A percentile compares a stretch with the other conserved stretches of the same genome.
phyloP scores from a whole-genome alignment of 1,139 yeast species.

The Blastobotrys indianensis region DNA sequence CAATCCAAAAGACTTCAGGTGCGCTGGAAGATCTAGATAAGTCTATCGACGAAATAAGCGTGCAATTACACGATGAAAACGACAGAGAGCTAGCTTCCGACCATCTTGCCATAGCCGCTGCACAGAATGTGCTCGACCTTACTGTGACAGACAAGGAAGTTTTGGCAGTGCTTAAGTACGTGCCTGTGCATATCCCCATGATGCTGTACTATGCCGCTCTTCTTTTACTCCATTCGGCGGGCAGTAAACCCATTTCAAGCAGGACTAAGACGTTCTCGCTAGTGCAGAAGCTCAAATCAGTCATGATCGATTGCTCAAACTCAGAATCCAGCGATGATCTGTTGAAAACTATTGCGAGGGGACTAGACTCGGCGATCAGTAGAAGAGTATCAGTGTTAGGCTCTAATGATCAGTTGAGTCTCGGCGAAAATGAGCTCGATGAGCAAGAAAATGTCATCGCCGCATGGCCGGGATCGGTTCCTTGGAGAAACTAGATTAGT shows the following conservation, averaged over 20 bases:
- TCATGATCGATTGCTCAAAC: conserved; percentile 44
- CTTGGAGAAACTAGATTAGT: conserved; percentile 5
- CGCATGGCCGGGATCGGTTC: conserved; percentile 24
- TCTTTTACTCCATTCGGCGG: conserved; percentile 36
- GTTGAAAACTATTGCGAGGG: conserved; percentile 26
- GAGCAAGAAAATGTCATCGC: conserved; percentile 14
- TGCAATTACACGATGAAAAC: neutral
- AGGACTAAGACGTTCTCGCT: conserved; percentile 17
- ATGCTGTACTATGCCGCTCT: conserved; percentile 67
- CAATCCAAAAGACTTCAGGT: conserved; percentile 32
- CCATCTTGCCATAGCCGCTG: conserved; percentile 53
- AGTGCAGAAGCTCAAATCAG: conserved; percentile 40
- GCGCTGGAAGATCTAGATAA: conserved; percentile 13
- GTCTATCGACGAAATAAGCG: conserved; percentile 14
- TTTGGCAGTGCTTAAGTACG: conserved; percentile 50
- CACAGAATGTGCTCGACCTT: conserved; percentile 54
- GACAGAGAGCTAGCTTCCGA: conserved; percentile 29
- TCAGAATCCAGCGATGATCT: conserved; percentile 44
- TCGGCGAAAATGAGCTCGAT: conserved; percentile 13
- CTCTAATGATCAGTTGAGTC: too few species aligned
- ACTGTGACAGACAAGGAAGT: conserved; percentile 58
- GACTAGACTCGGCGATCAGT: conserved; percentile 42
- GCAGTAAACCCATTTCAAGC: conserved; percentile 6
- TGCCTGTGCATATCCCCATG: conserved; percentile 65
- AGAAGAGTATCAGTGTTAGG: conserved; percentile 22